Conservation (phyloP, 2,329 filamentous ascomycete species). For the Ambrosiella xylebori region DNA sequence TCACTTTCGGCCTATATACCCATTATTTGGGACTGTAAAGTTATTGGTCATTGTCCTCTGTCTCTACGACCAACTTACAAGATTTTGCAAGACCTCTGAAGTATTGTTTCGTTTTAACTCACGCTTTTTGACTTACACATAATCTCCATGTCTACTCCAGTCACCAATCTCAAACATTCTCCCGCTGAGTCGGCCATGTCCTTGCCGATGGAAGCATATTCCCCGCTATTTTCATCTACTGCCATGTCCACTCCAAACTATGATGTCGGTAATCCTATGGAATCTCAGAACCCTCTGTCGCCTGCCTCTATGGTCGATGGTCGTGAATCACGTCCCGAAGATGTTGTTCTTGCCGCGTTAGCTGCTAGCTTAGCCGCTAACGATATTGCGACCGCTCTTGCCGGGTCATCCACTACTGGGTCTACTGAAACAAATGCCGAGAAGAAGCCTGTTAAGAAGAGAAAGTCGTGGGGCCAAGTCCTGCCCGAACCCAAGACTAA, state of each 20-base stretch:
- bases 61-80: no score
- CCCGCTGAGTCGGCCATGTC: conserved; percentile 38
- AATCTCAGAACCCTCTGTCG: conserved; percentile 26
- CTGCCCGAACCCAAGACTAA: conserved; percentile 94
- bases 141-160: conserved; percentile 17
- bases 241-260: conserved; percentile 16
- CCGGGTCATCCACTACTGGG: conserved; percentile 13
- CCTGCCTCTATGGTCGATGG: conserved; percentile 25
- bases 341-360: conserved; percentile 16
- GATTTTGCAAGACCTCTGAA: no score
- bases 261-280: conserved; percentile 27
- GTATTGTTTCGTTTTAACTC: background rate
- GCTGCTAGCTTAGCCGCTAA: conserved; percentile 6
- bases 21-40: no score
- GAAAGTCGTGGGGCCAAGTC: conserved; percentile 97
- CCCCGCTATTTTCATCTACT: conserved; percentile 29
- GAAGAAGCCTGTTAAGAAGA: conserved; percentile 74
- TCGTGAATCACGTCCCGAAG: conserved; percentile 15
- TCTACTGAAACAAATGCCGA: conserved; percentile 22
- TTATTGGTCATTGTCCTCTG: no score
- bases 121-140: background rate
- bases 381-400: conserved; percentile 11
- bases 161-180: conserved; percentile 35
- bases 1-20: no score
- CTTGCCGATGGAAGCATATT: conserved; percentile 29